A percentile compares a stretch with the other conserved stretches of the same genome.
Evolutionary conservation across 164 flowering plant species (phyloP).

Genomic region (Dillenia suffruticosa): DNA sequence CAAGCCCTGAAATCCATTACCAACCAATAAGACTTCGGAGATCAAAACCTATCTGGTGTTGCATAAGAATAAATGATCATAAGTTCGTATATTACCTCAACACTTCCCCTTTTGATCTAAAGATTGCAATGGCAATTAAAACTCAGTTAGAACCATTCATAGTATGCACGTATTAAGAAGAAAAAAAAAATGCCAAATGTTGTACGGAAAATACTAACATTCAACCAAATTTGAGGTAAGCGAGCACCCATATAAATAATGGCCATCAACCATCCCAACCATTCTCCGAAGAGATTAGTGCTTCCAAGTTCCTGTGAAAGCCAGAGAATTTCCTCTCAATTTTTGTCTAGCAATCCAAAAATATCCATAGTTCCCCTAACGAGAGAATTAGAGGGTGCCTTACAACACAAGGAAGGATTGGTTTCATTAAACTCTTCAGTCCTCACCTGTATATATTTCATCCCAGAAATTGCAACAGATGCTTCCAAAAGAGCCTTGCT

Average conservation of each 20-base stretch:
- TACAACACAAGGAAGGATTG: not conserved
- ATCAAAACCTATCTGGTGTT: no score
- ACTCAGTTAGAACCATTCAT: conserved; percentile 7
- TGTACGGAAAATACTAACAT: conserved; percentile 34
- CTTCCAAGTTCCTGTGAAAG: conserved; percentile 34
- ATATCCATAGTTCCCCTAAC: no score
- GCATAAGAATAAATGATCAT: no score
- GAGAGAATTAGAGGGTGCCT: no score
- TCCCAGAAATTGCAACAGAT: conserved; percentile 23
- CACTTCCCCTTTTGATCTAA: conserved; percentile 84
- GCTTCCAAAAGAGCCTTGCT: conserved; percentile 39
- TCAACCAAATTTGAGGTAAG: conserved; percentile 72
- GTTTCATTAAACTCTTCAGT: no score
- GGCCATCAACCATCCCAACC: conserved; percentile 87
- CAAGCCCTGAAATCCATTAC: conserved; percentile 44
- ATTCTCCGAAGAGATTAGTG: conserved; percentile 37
- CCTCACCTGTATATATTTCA: conserved; percentile 45
- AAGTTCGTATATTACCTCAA: conserved; percentile 41
- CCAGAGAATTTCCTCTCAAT: not conserved
- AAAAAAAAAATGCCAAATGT: not conserved
- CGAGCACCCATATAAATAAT: conserved; percentile 93
- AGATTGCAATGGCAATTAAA: conserved; percentile 3
- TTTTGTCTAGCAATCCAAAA: no score
- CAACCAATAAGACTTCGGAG: no score
- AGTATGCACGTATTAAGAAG: not conserved